These are phyloP conservation scores for Triticum urartu DNA, from an alignment of 176 grass and related monocot species.

Conservation along the genomic window DNA sequence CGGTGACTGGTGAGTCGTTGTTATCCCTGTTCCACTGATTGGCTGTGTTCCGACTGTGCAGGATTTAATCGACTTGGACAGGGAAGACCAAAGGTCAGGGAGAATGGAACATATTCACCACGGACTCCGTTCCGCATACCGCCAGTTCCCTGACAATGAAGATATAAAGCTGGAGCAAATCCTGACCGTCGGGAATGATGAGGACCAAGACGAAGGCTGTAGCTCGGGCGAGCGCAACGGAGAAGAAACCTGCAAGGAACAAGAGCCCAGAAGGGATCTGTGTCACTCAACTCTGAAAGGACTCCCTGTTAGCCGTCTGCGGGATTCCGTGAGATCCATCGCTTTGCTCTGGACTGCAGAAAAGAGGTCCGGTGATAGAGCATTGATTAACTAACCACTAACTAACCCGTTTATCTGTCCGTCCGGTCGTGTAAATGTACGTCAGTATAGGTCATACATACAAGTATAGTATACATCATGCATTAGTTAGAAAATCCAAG, in stretches of 20 bases:
- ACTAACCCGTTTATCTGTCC: slow-evolving; percentile 1
- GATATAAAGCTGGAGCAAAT: slow-evolving; percentile 41
- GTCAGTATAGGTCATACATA: slow-evolving; percentile 23
- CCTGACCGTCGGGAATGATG: background rate
- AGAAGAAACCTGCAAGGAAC: slow-evolving; percentile 28
- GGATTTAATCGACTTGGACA: slow-evolving; percentile 87
- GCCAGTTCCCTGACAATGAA: slow-evolving; percentile 49
- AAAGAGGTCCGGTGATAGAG: slow-evolving; percentile 17
- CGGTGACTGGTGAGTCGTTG: background rate
- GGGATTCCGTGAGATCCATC: slow-evolving; percentile 44
- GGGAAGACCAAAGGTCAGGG: slow-evolving; percentile 55
- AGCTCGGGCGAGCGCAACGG: slow-evolving; percentile 22
- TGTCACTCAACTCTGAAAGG: slow-evolving; percentile 64
- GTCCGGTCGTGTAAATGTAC: slow-evolving; percentile 10
- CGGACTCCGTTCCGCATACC: slow-evolving; percentile 53
- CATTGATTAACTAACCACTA: background rate
- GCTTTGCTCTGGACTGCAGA: slow-evolving; percentile 51
- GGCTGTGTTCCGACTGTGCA: slow-evolving; percentile 10
- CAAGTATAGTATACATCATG: background rate
- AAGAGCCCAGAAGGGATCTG: slow-evolving; percentile 18
- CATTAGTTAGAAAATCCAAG: background rate
- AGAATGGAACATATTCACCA: slow-evolving; percentile 78
- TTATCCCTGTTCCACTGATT: background rate
- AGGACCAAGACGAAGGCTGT: slow-evolving; percentile 30
- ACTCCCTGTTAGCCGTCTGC: slow-evolving; percentile 45